A percentile compares a stretch with the other conserved stretches of the same genome.
Evolutionary conservation across 306 rosid genomes (phyloP).

Genomic region (Lathyrus sativus): DNA sequence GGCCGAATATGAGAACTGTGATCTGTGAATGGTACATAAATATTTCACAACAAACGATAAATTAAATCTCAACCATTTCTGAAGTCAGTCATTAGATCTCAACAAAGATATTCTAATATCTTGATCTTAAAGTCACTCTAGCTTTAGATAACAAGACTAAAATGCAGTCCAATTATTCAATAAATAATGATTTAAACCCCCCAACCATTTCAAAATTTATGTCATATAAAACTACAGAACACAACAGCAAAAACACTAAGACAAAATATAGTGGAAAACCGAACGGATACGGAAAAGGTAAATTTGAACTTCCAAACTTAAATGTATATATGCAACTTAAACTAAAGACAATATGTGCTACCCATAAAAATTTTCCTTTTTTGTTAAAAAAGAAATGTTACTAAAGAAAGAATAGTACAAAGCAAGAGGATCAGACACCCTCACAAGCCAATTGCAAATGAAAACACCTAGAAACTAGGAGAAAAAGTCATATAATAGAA

Average conservation of each 20-base stretch:
- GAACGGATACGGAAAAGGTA: background rate
- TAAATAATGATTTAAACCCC: conserved; percentile 2
- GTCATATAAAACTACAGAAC: background rate
- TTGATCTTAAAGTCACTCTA: conserved; percentile 10
- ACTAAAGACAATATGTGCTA: background rate
- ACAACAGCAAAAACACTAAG: conserved; percentile 5
- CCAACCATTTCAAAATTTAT: background rate
- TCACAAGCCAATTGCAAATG: background rate
- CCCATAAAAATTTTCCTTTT: background rate
- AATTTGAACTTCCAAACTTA: background rate
- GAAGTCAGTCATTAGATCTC: background rate
- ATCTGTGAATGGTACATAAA: conserved; percentile 52
- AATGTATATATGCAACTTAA: conserved; percentile 4
- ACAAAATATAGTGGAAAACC: conserved; percentile 5
- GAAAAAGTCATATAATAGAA: background rate
- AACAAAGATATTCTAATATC: conserved; percentile 30
- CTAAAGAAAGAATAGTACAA: background rate
- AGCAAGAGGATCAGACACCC: conserved; percentile 1
- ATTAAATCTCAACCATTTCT: conserved; percentile 8
- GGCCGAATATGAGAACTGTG: conserved; percentile 55
- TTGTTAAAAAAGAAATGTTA: background rate
- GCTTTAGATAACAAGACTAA: conserved; percentile 15
- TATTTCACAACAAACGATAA: background rate
- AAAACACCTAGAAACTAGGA: background rate
- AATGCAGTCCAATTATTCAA: conserved; percentile 25